Percentiles rank a stretch among this genome's conserved stretches.
phyloP scores from a whole-genome alignment of 805 yeast species.

The Kazachstania viticola region DNA sequence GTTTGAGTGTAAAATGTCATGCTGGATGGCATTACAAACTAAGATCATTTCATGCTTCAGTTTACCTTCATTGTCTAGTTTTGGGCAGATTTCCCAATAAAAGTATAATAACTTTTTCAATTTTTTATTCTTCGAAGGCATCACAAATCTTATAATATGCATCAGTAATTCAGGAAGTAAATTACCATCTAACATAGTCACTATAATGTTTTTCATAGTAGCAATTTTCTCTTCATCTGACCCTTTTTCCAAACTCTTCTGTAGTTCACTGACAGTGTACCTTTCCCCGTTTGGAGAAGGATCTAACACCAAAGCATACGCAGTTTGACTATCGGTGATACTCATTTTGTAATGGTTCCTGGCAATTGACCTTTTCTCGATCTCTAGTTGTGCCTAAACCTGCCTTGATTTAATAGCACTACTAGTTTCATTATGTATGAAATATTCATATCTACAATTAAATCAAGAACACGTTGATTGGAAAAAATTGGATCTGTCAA shows the following conservation, averaged over 20 bases:
- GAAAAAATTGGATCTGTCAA: no score
- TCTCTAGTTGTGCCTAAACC: no score
- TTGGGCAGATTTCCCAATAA: conserved; percentile 97
- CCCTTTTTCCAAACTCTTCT: conserved; percentile 72
- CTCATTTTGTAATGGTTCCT: no score
- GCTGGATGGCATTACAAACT: conserved; percentile 95
- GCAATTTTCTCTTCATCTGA: conserved; percentile 78
- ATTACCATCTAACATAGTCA: conserved; percentile 84
- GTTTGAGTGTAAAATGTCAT: conserved; percentile 95
- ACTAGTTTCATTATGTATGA: no score
- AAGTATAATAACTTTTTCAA: conserved; percentile 86
- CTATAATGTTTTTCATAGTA: conserved; percentile 80
- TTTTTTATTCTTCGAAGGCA: conserved; percentile 89
- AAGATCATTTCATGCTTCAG: conserved; percentile 97
- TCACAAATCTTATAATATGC: conserved; percentile 93
- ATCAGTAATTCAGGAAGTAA: conserved; percentile 85
- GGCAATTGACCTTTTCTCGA: no score
- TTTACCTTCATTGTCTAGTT: conserved; percentile 76
- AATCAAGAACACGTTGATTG: no score
- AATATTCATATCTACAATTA: no score
- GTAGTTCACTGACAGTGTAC: conserved; percentile 58
- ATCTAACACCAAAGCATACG: conserved; percentile 73
- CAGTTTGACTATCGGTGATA: conserved; percentile 28
- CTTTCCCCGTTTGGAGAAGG: conserved; percentile 54
- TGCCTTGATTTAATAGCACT: no score